Evolutionary conservation across 164 flowering plant genomes (phyloP).

Genomic region (Dillenia suffruticosa): DNA sequence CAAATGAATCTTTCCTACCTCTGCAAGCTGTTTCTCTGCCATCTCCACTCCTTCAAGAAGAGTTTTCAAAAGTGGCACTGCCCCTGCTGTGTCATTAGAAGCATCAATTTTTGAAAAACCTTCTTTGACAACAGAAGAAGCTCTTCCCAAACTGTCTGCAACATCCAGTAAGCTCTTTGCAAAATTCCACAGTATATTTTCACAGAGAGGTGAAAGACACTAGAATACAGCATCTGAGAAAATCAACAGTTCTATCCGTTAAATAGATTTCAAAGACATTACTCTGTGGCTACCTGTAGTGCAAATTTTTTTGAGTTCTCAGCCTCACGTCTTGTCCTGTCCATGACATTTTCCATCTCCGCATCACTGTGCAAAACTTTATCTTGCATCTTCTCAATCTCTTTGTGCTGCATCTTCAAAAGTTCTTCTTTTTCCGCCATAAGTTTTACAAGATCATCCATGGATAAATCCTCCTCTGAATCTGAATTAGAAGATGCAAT

Average conservation of each 20-base stretch:
- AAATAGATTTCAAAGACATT: neutral
- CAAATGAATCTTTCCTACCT: neutral
- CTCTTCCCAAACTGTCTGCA: neutral
- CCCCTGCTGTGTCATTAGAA: neutral
- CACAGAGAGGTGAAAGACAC: neutral
- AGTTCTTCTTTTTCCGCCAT: neutral
- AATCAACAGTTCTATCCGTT: neutral
- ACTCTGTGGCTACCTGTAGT: neutral
- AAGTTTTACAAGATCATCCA: constrained; percentile 64
- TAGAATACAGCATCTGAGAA: neutral
- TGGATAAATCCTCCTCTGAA: neutral
- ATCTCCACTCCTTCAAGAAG: neutral
- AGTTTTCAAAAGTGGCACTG: neutral
- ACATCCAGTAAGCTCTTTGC: neutral
- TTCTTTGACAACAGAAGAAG: constrained; percentile 23
- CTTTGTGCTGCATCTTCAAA: neutral
- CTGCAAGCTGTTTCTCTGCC: neutral
- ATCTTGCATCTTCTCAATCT: neutral
- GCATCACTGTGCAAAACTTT: neutral
- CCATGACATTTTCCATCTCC: neutral
- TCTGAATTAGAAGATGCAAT: neutral
- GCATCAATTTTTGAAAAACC: constrained; percentile 46
- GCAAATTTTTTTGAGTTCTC: neutral
- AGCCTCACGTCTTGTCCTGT: neutral
- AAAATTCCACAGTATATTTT: neutral